Evolutionary conservation across 768 basidiomycete species (phyloP).

Genomic region (Fibroporia radiculosa): DNA sequence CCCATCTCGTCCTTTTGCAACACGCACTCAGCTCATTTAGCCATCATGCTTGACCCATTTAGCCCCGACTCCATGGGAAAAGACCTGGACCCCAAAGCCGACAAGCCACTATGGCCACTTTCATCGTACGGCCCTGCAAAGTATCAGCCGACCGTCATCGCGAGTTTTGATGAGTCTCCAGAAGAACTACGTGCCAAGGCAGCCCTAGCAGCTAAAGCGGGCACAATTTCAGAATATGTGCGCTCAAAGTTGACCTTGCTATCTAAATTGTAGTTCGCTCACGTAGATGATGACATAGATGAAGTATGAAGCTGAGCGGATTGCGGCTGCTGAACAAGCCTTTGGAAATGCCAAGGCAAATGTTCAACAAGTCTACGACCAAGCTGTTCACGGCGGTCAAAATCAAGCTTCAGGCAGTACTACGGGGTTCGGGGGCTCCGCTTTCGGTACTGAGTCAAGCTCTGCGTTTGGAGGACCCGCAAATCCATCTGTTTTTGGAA

Average conservation of each 20-base stretch:
- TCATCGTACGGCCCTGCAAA: slow-evolving; percentile 77
- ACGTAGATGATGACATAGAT: slow-evolving; percentile 26
- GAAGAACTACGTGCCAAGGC: slow-evolving; percentile 77
- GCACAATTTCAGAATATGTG: slow-evolving; percentile 63
- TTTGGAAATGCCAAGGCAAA: slow-evolving; percentile 30
- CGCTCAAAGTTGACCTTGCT: slow-evolving; percentile 20
- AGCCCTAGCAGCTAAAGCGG: slow-evolving; percentile 42
- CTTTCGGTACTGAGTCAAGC: background rate
- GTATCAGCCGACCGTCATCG: slow-evolving; percentile 56
- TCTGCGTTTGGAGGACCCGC: background rate
- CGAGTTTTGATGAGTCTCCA: slow-evolving; percentile 60
- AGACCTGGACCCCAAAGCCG: slow-evolving; percentile 48
- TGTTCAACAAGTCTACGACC: slow-evolving; percentile 40
- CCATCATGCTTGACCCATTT: background rate
- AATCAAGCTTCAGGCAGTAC: slow-evolving; percentile 6
- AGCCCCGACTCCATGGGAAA: slow-evolving; percentile 56
- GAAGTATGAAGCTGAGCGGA: slow-evolving; percentile 53
- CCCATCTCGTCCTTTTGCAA: slow-evolving; percentile 5
- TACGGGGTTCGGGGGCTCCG: slow-evolving; percentile 4
- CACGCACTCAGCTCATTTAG: slow-evolving; percentile 1
- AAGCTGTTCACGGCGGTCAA: slow-evolving; percentile 36
- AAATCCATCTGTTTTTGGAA: background rate
- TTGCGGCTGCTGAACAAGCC: slow-evolving; percentile 42
- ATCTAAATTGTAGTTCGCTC: background rate
- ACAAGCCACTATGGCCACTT: slow-evolving; percentile 75